Base-by-base conservation (phyloP, 257 asterid species). In the Scutellaria minor region DNA sequence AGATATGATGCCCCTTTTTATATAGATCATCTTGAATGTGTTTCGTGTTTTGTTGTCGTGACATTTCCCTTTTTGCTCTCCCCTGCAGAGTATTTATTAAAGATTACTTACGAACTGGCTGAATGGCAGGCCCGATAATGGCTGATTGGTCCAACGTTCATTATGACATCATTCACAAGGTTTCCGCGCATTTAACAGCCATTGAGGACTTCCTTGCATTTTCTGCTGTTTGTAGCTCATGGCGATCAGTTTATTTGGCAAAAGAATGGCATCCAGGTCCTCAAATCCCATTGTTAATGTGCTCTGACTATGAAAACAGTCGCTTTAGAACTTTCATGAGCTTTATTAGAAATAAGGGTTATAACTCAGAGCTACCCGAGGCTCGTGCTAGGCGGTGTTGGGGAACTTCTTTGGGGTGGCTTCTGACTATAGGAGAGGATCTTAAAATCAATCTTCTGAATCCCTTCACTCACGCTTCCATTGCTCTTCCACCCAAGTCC, bases 171-270 rank as follows among this genome's bases (percentile, higher is more conserved):
- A 39, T 75, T 58, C 78, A 79, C 78, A 66, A 75, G 59, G 60
- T 79, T 22, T 58, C 83, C 7, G 5, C 68, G 51, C 47, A 39
- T 66, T 44, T 79, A 45, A 18, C 31, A 3, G 46, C 60, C 68
- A 24, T 71, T 1, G 75, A 79, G 50, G 83, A 79, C 40, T 70
- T 79, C 66, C 71, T 75, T 70, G 74, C 85, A 15, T 79, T 85
- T 70, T 81, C 90, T 45, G 83, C 86, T 22, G 88, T 81, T 47
- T 85, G 90, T 67, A 52, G 51, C 68, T 77, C 79, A 18, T 83
- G 86, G 90, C 58, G 81, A 60, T 78, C 63, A 4, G 81, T 76
- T 35, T 76, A 78, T 74, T 35, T 66, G 58, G 64, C 62, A 50
- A 83, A 64, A 52, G 54, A 82, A 15, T 83, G 87, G 87, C 74